Percentiles rank a stretch among this genome's conserved stretches.
Conservation (phyloP, 2,329 filamentous ascomycete species). For the Ophidiomyces ophidiicola region DNA sequence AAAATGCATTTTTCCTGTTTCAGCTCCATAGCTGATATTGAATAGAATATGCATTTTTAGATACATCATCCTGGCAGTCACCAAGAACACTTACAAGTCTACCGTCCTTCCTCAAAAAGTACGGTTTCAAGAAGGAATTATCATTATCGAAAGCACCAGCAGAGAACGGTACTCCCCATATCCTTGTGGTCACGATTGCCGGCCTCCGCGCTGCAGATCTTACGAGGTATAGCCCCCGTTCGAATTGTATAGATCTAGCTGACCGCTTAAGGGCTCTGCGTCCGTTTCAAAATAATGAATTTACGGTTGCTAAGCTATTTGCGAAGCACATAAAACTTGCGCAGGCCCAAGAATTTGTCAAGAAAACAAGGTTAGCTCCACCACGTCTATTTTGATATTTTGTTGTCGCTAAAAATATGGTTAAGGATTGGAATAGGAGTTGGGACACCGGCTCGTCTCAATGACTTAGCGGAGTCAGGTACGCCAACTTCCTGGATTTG, state of each 20-base stretch:
- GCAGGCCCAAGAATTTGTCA: conserved; percentile 67
- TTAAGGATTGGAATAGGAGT: conserved; percentile 69
- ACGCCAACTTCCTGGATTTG: conserved; percentile 20
- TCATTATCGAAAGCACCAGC: conserved; percentile 54
- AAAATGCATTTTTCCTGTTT: background rate
- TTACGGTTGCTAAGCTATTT: conserved; percentile 78
- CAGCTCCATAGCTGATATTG: background rate
- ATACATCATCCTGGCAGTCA: conserved; percentile 64
- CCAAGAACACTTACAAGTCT: conserved; percentile 59
- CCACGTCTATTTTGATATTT: background rate
- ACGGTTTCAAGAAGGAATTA: conserved; percentile 42
- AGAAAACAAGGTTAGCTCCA: conserved; percentile 41
- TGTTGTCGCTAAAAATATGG: conserved; percentile 19
- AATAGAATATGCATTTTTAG: conserved; percentile 59
- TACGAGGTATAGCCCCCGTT: conserved; percentile 44
- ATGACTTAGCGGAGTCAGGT: conserved; percentile 73
- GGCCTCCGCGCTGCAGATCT: conserved; percentile 79
- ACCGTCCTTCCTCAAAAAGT: conserved; percentile 61
- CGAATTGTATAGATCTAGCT: conserved; percentile 15
- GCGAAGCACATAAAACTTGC: conserved; percentile 96
- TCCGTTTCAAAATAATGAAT: conserved; percentile 66
- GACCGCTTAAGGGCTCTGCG: conserved; percentile 48
- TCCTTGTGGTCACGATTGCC: conserved; percentile 72
- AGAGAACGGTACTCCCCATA: conserved; percentile 65
- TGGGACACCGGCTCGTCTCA: conserved; percentile 73